Percentiles rank a stretch among this genome's conserved stretches.
Conservation (phyloP, 2,329 filamentous ascomycete genomes). For the Trichophyton mentagrophytes region DNA sequence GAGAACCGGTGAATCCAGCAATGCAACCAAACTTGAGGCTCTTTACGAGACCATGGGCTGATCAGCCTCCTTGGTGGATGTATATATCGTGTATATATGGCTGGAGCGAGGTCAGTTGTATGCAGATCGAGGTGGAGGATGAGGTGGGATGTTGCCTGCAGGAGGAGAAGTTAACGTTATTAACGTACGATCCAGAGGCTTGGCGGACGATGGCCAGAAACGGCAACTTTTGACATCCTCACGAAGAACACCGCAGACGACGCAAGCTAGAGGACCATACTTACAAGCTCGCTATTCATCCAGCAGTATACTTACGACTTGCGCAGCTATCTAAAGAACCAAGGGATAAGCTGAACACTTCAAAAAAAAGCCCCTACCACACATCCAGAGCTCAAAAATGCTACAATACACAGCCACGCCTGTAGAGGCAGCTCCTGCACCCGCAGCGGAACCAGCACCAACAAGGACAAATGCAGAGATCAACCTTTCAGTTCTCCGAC, state of each 20-base stretch:
- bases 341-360: neutral
- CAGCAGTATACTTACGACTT: no score
- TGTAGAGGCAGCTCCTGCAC: neutral
- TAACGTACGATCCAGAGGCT: neutral
- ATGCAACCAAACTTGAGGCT: no score
- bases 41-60: no score
- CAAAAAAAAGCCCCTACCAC: neutral
- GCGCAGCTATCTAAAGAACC: no score
- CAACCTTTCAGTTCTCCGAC: conserved; percentile 71
- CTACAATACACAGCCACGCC: neutral
- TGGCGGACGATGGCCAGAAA: neutral
- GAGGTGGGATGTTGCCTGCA: neutral
- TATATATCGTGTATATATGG: no score
- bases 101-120: neutral
- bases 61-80: no score
- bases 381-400: neutral
- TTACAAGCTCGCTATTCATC: no score
- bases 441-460: conserved; percentile 27
- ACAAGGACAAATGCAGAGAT: conserved; percentile 66
- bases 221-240: neutral
- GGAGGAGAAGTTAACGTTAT: neutral
- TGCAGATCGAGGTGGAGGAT: neutral
- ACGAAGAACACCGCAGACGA: neutral
- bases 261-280: neutral
- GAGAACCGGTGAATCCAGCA: no score